A percentile compares a stretch with the other conserved stretches of the same genome.
Conservation (phyloP, 345 rosid species). For the Moricandia arvensis region DNA sequence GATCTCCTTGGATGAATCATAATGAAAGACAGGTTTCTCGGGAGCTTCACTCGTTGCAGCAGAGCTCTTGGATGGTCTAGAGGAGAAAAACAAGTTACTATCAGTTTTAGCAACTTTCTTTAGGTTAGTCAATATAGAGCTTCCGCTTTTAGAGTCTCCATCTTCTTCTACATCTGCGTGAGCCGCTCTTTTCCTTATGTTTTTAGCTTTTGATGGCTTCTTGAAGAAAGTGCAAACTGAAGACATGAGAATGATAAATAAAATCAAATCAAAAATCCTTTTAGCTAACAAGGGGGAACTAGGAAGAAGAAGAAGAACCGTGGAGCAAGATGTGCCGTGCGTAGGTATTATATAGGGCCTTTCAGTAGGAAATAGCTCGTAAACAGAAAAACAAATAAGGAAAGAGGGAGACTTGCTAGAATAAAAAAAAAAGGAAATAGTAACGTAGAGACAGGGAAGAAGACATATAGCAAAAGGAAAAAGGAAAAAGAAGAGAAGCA, state of each 20-base stretch:
- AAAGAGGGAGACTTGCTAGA: background rate
- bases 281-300: too few species aligned
- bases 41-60: constrained; percentile 25
- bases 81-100: constrained; percentile 64
- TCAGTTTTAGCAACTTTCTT: constrained; percentile 54
- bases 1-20: constrained; percentile 80
- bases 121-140: constrained; percentile 48
- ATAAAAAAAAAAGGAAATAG: too few species aligned
- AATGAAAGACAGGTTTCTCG: constrained; percentile 55
- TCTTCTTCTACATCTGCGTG: constrained; percentile 52
- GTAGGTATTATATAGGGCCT: too few species aligned
- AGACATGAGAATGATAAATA: constrained; percentile 13
- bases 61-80: constrained; percentile 55
- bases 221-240: constrained; percentile 77
- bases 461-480: too few species aligned
- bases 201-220: constrained; percentile 66
- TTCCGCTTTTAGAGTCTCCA: constrained; percentile 43
- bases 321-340: too few species aligned
- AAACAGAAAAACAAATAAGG: too few species aligned
- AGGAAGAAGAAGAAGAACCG: too few species aligned
- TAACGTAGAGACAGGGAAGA: too few species aligned
- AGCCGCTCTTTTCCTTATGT: constrained; percentile 63
- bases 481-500: background rate
- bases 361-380: too few species aligned
- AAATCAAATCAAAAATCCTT: too few species aligned